Evolutionary conservation across 2,329 filamentous ascomycete species (phyloP).

Genomic region (Colletotrichum spaethianum): DNA sequence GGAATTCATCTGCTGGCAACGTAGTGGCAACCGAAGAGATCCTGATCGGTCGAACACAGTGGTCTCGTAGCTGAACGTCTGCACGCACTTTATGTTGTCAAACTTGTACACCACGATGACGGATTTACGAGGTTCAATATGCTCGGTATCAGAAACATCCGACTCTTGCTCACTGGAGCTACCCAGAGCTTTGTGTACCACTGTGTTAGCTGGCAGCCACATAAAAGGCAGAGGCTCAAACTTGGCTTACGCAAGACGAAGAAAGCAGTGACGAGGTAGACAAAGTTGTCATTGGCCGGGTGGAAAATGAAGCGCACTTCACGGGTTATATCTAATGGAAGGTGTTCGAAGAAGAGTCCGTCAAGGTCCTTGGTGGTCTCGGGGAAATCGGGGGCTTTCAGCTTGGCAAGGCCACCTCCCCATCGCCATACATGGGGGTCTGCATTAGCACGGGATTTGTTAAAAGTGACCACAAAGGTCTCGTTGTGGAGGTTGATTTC

Average conservation of each 20-base stretch:
- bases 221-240: not conserved
- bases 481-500: not conserved
- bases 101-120: constrained; percentile 9
- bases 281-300: not conserved
- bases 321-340: too few species aligned
- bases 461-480: not conserved
- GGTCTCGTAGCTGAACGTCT: not conserved
- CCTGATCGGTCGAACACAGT: not conserved
- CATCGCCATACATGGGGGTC: constrained; percentile 21
- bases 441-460: too few species aligned
- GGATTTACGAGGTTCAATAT: too few species aligned
- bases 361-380: not conserved
- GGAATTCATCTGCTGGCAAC: constrained; percentile 1
- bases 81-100: not conserved
- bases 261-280: not conserved
- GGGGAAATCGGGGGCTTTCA: not conserved
- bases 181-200: not conserved
- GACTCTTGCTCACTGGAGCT: too few species aligned
- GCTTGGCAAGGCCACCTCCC: constrained; percentile 5
- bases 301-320: constrained; percentile 12
- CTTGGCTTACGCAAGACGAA: not conserved
- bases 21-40: not conserved
- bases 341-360: not conserved
- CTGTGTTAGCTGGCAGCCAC: not conserved
- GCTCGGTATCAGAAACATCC: too few species aligned